Evolutionary conservation across 371 early-diverging fungal species (phyloP).

Genomic region (Mortierella polycephala): DNA sequence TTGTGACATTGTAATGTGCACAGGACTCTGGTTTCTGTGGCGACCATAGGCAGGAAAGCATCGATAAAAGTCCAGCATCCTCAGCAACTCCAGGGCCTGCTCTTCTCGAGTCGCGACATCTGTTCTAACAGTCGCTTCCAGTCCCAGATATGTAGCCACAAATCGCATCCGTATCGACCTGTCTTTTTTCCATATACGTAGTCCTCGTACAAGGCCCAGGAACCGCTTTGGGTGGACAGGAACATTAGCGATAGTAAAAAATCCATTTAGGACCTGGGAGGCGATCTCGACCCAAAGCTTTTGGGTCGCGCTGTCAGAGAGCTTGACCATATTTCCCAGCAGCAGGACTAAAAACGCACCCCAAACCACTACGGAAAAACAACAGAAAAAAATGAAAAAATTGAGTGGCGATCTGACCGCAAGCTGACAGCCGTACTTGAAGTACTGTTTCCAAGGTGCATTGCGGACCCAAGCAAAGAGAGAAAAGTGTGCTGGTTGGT

Average conservation of each 20-base stretch:
- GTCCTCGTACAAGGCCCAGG: slow-evolving; percentile 32
- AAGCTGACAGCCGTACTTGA: slow-evolving; percentile 39
- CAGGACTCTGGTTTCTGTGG: background rate
- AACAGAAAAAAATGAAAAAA: slow-evolving; percentile 50
- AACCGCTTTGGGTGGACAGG: slow-evolving; percentile 50
- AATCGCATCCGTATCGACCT: slow-evolving; percentile 20
- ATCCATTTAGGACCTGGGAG: slow-evolving; percentile 46
- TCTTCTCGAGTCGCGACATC: background rate
- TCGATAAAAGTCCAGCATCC: slow-evolving; percentile 34
- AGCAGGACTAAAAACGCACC: slow-evolving; percentile 47
- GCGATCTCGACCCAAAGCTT: slow-evolving; percentile 54
- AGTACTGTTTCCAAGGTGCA: slow-evolving; percentile 48
- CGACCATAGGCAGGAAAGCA: slow-evolving; percentile 47
- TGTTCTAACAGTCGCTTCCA: background rate
- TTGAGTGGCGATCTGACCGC: slow-evolving; percentile 47
- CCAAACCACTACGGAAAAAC: slow-evolving; percentile 48
- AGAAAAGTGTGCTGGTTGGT: slow-evolving; percentile 20
- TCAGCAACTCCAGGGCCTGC: slow-evolving; percentile 22
- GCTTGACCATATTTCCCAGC: slow-evolving; percentile 33
- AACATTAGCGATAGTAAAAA: slow-evolving; percentile 49
- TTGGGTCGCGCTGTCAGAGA: slow-evolving; percentile 24
- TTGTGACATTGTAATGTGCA: background rate
- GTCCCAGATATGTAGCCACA: slow-evolving; percentile 6
- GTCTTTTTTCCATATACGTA: slow-evolving; percentile 27
- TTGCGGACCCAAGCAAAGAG: slow-evolving; percentile 42